A percentile compares a stretch with the other conserved stretches of the same genome.
phyloP scores from a whole-genome alignment of 2,329 filamentous ascomycete genomes.

The Penicillium nordicum region DNA sequence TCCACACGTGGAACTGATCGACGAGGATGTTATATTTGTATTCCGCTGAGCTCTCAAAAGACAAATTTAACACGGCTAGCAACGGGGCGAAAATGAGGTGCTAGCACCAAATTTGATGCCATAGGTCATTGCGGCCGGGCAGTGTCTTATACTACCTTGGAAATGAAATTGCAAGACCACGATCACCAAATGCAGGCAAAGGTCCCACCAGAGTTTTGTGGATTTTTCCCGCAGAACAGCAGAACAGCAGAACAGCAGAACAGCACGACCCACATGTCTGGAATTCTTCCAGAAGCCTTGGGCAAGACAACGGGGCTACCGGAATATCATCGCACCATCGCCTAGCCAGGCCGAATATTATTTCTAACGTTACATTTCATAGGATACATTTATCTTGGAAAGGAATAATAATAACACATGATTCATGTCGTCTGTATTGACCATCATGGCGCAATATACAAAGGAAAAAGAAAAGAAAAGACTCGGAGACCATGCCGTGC shows the following conservation, averaged over 20 bases:
- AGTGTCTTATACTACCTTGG: constrained; percentile 10
- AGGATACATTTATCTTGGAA: background rate
- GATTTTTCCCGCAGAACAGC: background rate
- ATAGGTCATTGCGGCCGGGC: constrained; percentile 18
- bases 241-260: too few relatives aligned
- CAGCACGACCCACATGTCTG: background rate
- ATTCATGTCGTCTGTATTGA: background rate
- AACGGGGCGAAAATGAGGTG: constrained; percentile 26
- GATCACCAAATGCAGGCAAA: background rate
- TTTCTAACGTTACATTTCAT: background rate
- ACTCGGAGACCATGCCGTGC: background rate
- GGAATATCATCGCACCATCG: background rate
- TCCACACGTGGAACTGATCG: background rate
- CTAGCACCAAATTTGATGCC: constrained; percentile 31
- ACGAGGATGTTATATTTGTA: background rate
- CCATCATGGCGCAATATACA: background rate
- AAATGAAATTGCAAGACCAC: background rate
- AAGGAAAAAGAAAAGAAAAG: background rate
- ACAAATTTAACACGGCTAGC: constrained; percentile 3
- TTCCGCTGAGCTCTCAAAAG: background rate
- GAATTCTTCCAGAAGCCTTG: constrained; percentile 4
- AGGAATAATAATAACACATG: background rate
- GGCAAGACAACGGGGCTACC: background rate
- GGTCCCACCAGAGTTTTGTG: background rate
- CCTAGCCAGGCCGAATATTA: background rate